Conservation (phyloP, 208 protist genomes). For the Trypanosoma grayi region DNA sequence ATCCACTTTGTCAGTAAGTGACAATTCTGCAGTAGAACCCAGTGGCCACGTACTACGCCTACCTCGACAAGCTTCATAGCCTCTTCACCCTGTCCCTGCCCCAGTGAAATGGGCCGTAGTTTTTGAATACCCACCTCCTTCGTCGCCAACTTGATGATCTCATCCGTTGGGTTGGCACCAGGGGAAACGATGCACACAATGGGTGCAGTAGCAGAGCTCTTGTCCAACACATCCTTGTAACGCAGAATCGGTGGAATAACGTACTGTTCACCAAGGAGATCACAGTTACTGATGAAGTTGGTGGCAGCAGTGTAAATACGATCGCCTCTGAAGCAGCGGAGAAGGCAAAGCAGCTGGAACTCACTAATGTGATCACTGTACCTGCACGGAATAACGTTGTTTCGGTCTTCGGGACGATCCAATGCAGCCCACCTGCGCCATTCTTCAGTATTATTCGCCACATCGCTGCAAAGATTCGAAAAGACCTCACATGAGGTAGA, state of each 20-base stretch:
- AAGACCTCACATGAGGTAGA: constrained; percentile 76
- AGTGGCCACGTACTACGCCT: constrained; percentile 95
- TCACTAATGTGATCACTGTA: constrained; percentile 68
- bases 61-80: constrained; percentile 96
- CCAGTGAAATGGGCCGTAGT: constrained; percentile 96
- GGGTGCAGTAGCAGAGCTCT: constrained; percentile 91
- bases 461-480: constrained; percentile 57
- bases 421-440: constrained; percentile 93
- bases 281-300: constrained; percentile 93
- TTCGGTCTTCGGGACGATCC: constrained; percentile 92
- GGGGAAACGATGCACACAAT: constrained; percentile 99
- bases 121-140: constrained; percentile 94
- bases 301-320: constrained; percentile 94
- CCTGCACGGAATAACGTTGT: constrained; percentile 66
- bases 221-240: constrained; percentile 95
- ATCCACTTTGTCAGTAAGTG: constrained; percentile 98
- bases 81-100: constrained; percentile 97
- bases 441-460: constrained; percentile 70
- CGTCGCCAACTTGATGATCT: constrained; percentile 97
- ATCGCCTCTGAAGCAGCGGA: constrained; percentile 97
- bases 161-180: constrained; percentile 97
- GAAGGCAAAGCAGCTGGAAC: constrained; percentile 95
- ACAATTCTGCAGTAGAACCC: constrained; percentile 99
- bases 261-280: constrained; percentile 92
- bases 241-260: constrained; percentile 96